Evolutionary conservation across 305 asterid genomes (phyloP).

Genomic region (Fraxinus albicans): DNA sequence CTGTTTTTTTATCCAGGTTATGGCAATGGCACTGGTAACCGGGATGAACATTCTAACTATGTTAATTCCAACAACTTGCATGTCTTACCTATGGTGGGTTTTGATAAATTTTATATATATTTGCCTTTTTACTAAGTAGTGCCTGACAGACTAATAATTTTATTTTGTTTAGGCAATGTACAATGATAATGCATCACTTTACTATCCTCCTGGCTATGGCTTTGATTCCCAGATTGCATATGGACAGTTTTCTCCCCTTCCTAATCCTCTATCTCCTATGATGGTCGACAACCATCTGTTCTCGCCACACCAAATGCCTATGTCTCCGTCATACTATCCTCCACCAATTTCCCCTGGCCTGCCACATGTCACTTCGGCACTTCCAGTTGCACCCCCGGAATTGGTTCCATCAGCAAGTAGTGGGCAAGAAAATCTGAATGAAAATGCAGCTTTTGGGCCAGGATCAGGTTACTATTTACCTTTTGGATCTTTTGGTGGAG

Average conservation of each 20-base stretch:
- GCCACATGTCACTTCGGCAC: conserved; percentile 64
- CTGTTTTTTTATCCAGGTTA: conserved; percentile 55
- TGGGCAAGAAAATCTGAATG: conserved; percentile 72
- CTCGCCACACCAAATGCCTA: conserved; percentile 85
- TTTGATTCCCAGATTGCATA: conserved; percentile 89
- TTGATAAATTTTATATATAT: conserved; percentile 11
- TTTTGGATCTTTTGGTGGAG: conserved; percentile 77
- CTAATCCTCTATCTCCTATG: conserved; percentile 85
- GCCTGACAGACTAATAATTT: conserved; percentile 19
- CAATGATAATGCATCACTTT: conserved; percentile 80
- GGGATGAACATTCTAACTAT: conserved; percentile 80
- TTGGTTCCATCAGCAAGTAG: conserved; percentile 61
- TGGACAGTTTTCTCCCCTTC: conserved; percentile 94
- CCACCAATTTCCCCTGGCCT: conserved; percentile 86
- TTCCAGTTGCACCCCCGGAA: conserved; percentile 72
- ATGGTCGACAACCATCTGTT: conserved; percentile 93
- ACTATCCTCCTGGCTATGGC: conserved; percentile 82
- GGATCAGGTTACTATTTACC: conserved; percentile 91
- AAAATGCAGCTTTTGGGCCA: conserved; percentile 66
- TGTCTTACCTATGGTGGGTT: conserved; percentile 75
- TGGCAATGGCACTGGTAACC: conserved; percentile 65
- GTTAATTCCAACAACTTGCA: conserved; percentile 83
- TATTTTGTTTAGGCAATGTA: conserved; percentile 69
- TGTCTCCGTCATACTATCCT: conserved; percentile 69
- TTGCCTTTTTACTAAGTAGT: conserved; percentile 19